These are phyloP conservation scores for Mortierella sp. DNA, from an alignment of 371 early-diverging fungal species.

Conservation along the genomic window DNA sequence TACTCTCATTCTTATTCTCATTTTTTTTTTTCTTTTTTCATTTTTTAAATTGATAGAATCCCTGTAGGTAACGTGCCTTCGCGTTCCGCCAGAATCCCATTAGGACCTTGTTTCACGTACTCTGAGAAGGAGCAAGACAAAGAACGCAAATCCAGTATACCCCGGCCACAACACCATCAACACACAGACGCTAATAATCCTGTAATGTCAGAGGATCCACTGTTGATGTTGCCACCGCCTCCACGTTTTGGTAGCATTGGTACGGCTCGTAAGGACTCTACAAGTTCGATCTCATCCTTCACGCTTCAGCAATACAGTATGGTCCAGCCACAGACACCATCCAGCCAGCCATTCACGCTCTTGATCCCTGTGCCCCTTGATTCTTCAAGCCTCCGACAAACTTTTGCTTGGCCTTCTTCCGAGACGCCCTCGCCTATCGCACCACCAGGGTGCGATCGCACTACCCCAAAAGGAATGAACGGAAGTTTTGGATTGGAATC, in stretches of 20 bases:
- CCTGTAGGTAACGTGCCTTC: conserved; percentile 11
- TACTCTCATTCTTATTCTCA: not conserved
- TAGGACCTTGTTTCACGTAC: conserved; percentile 31
- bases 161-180: not conserved
- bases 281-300: not conserved
- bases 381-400: conserved; percentile 37
- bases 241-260: not conserved
- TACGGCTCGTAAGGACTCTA: not conserved
- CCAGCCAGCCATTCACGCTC: conserved; percentile 31
- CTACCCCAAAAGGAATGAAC: not conserved
- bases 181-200: not conserved
- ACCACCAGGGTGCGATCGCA: not conserved
- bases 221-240: not conserved
- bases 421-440: conserved; percentile 18
- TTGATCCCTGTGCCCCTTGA: conserved; percentile 37
- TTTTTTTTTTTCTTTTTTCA: not conserved
- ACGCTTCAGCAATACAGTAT: not conserved
- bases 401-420: conserved; percentile 39
- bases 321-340: not conserved
- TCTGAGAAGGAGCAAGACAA: conserved; percentile 31
- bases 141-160: conserved; percentile 3
- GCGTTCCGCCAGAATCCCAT: conserved; percentile 22
- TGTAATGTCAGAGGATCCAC: not conserved
- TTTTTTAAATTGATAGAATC: conserved; percentile 5
- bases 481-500: not conserved